A percentile compares a stretch with the other conserved stretches of the same genome.
phyloP scores from a whole-genome alignment of 2,329 filamentous ascomycete species.

The Xylariaceae sp. region DNA sequence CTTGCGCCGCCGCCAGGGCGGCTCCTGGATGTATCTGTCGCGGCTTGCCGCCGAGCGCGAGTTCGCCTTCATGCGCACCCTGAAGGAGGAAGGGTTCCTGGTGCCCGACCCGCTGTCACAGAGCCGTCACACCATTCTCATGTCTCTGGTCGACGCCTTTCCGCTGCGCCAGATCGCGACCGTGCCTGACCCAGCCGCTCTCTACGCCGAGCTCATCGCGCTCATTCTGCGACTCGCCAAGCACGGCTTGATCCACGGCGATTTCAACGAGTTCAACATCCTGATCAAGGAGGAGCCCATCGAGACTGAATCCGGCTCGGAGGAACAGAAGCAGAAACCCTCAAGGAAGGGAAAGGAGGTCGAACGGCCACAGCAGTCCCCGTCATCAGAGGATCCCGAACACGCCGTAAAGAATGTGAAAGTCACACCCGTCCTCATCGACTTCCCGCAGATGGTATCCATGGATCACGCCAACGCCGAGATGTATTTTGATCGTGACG shows the following conservation, averaged over 20 bases:
- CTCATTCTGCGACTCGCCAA: constrained; percentile 79
- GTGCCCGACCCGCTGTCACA: constrained; percentile 85
- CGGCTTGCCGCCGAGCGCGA: constrained; percentile 90
- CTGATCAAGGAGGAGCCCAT: constrained; percentile 69
- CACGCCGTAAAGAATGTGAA: constrained; percentile 1
- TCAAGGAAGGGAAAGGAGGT: constrained; percentile 18
- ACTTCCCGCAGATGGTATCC: constrained; percentile 97
- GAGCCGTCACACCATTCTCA: constrained; percentile 92
- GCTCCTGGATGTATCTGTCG: constrained; percentile 98
- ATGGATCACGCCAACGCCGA: constrained; percentile 90
- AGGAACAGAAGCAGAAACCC: constrained; percentile 31
- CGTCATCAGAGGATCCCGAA: constrained; percentile 33
- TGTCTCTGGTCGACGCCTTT: constrained; percentile 89
- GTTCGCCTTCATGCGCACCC: constrained; percentile 86
- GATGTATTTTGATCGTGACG: constrained; percentile 96
- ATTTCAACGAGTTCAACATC: constrained; percentile 99
- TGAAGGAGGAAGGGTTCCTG: constrained; percentile 77
- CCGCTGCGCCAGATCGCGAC: constrained; percentile 82
- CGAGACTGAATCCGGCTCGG: constrained; percentile 18
- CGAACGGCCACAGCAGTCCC: constrained; percentile 11
- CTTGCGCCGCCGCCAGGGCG: constrained; percentile 60
- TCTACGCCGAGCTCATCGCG: constrained; percentile 87
- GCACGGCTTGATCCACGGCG: constrained; percentile 89
- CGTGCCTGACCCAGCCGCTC: constrained; percentile 73
- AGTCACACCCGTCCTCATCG: constrained; percentile 80